These are phyloP conservation scores for Coemansia sp. DNA, from an alignment of 192 early-diverging fungal species.

Conservation along the genomic window DNA sequence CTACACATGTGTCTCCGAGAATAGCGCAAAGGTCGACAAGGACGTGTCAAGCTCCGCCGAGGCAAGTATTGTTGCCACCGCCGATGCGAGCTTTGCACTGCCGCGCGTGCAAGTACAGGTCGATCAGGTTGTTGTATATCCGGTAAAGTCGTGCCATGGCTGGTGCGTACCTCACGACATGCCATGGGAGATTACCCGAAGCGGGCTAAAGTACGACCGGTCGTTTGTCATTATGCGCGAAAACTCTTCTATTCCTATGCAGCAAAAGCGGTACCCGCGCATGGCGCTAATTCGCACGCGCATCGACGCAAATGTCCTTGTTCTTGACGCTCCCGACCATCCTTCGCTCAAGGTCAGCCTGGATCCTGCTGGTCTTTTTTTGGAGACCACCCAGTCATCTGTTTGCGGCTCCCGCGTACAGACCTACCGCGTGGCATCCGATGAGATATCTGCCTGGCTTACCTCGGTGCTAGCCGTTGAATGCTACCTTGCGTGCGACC, in stretches of 20 bases:
- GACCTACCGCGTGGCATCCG: conserved; percentile 19
- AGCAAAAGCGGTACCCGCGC: conserved; percentile 60
- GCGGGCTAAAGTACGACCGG: conserved; percentile 35
- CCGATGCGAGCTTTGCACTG: conserved; percentile 9
- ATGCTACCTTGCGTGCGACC: conserved; percentile 49
- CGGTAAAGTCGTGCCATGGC: conserved; percentile 79
- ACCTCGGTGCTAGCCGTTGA: conserved; percentile 45
- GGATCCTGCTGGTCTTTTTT: conserved; percentile 10
- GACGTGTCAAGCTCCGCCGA: neutral
- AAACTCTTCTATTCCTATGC: conserved; percentile 50
- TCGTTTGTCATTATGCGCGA: conserved; percentile 47
- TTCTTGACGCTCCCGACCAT: conserved; percentile 42
- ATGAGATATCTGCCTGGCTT: conserved; percentile 44
- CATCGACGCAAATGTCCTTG: conserved; percentile 43
- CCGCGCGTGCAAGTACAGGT: conserved; percentile 14
- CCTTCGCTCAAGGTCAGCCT: conserved; percentile 28
- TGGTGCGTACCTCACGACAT: conserved; percentile 22
- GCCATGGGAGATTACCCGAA: conserved; percentile 32
- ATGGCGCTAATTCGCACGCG: conserved; percentile 62
- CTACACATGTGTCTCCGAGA: neutral
- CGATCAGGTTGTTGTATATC: conserved; percentile 53
- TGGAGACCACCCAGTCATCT: conserved; percentile 22
- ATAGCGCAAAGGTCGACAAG: neutral
- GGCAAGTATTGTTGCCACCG: neutral
- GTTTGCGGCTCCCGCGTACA: conserved; percentile 25